Base-by-base conservation (phyloP, 2,329 filamentous ascomycete species). In the Ophiostoma angusticollis region DNA sequence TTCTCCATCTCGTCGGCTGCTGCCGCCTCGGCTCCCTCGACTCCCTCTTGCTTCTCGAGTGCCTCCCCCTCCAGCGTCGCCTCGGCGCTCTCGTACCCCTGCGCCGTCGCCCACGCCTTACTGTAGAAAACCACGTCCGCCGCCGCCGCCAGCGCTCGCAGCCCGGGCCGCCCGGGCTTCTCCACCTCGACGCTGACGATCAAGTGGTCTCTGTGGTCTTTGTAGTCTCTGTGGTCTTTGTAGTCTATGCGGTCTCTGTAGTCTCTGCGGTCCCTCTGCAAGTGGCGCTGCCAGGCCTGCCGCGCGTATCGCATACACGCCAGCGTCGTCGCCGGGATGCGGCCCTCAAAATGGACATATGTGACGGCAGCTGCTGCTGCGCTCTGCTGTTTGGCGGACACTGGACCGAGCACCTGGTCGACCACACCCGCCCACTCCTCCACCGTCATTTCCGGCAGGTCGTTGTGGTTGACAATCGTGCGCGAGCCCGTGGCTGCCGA, bases 311-410 rank as follows among this genome's bases (percentile, higher is more conserved):
- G n/a, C 39, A 84, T 73, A 55, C 76, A 82, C 30, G 63, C 52
- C 17, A 74, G 57, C 19, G 69, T 74, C 34, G 74, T 72, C 31
- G 72, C 67, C 28, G 77, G 75, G 40, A 74, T 72, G 39, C 80
- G 72, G 43, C 80, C 81, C 65, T 84, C 80, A 49, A 84, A 84
- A n/a, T n/a, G n/a, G n/a, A n/a, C n/a, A n/a, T n/a, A n/a, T n/a
- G 60, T 85, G 80, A 61, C 75, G 80, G 78, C 76, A 84, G 18
- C 58, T 61, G 39, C 2, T 7, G 17, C 19, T 12, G 4, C n/a
- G 8, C 7, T 5, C 58, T 54, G 23, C 57, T 51, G 25, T 57
- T 49, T 8, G 51, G 34, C n/a, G 47, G 6, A 9, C 11, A 3
- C 17, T 30, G 49, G 17, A 12, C 5, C 50, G 50, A 33, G 74